phyloP scores from a whole-genome alignment of 129 eudicot genomes.

The Oenanthe sinensis region DNA sequence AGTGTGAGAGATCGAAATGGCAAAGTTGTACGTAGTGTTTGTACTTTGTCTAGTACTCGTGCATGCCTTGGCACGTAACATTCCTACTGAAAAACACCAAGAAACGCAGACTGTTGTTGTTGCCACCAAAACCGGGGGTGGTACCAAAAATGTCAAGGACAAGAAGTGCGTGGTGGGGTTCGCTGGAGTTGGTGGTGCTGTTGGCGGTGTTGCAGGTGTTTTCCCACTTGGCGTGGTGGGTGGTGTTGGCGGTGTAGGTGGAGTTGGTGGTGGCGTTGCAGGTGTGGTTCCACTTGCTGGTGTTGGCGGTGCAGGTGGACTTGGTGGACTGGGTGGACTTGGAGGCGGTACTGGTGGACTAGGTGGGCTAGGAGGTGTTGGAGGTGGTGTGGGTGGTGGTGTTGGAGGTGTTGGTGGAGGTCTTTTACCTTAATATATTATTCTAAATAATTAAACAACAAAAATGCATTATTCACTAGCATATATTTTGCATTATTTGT shows the following conservation, averaged over 20 bases:
- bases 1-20: slow-evolving; percentile 4
- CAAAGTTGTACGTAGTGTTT: slow-evolving; percentile 12
- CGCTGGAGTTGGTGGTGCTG: not conserved
- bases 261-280: slow-evolving; percentile 25
- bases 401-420: slow-evolving; percentile 15
- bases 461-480: not conserved
- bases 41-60: slow-evolving; percentile 12
- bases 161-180: slow-evolving; percentile 3
- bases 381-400: slow-evolving; percentile 18
- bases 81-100: not conserved
- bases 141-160: not conserved
- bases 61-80: slow-evolving; percentile 12
- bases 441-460: not conserved
- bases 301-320: slow-evolving; percentile 17
- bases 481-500: not conserved
- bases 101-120: slow-evolving; percentile 3
- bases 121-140: not conserved
- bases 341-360: slow-evolving; percentile 13
- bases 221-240: not conserved
- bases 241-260: slow-evolving; percentile 25
- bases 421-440: not conserved
- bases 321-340: slow-evolving; percentile 25
- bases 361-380: slow-evolving; percentile 11
- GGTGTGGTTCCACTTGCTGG: slow-evolving; percentile 12
- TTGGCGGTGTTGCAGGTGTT: slow-evolving; percentile 11